phyloP scores from a whole-genome alignment of 2,329 filamentous ascomycete species.

The Apiospora marii region DNA sequence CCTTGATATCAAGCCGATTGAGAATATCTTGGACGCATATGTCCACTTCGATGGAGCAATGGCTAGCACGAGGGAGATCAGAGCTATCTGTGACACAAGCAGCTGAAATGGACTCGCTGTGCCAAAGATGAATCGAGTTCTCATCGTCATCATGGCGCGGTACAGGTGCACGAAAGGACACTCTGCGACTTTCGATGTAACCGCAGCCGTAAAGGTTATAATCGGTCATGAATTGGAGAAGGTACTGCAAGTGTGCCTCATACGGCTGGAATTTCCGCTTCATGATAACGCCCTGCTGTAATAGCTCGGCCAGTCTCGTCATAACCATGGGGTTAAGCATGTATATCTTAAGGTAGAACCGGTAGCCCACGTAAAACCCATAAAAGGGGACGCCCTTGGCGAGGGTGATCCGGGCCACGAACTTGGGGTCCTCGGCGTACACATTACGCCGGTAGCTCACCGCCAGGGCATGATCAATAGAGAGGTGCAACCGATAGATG shows the following conservation, averaged over 20 bases:
- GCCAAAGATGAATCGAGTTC: constrained; percentile 77
- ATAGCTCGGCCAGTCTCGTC: constrained; percentile 84
- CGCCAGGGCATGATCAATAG: constrained; percentile 89
- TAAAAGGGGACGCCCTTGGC: constrained; percentile 97
- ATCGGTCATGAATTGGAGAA: constrained; percentile 97
- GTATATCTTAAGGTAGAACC: constrained; percentile 92
- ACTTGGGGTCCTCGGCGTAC: constrained; percentile 70
- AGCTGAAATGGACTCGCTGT: constrained; percentile 73
- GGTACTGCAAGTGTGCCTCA: constrained; percentile 90
- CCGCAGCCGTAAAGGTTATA: constrained; percentile 97
- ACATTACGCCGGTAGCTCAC: constrained; percentile 83
- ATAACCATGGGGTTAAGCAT: constrained; percentile 87
- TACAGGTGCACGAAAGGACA: constrained; percentile 78
- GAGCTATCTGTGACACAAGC: constrained; percentile 68
- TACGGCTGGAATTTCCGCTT: constrained; percentile 87
- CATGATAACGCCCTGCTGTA: constrained; percentile 89
- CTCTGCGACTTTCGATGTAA: constrained; percentile 77
- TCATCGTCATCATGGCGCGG: constrained; percentile 70
- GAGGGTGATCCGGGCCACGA: constrained; percentile 88
- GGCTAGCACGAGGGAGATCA: constrained; percentile 77
- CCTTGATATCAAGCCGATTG: constrained; percentile 78
- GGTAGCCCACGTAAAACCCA: constrained; percentile 92
- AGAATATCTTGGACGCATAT: constrained; percentile 87
- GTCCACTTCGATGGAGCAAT: constrained; percentile 90
- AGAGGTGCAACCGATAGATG: constrained; percentile 79